Evolutionary conservation across 1,284 basidiomycete species (phyloP), one percentile per base, ranked within the genome.

Genomic region (Microbotryomycetes sp.): DNA sequence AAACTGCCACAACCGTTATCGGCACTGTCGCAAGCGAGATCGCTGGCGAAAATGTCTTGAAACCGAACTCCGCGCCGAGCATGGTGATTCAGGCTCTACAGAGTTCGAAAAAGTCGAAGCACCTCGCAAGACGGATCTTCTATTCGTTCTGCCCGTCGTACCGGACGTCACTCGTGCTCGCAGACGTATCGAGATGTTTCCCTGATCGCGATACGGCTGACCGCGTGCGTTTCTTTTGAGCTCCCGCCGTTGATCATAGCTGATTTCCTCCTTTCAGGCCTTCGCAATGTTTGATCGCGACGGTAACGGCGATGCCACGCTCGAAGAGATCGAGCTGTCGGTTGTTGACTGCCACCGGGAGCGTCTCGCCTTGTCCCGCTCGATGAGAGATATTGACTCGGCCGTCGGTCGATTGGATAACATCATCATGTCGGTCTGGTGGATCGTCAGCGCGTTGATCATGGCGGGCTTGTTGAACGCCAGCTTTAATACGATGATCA

Each of bases 361-460:
- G 71, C 84, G 91, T 64, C 76, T 91, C 45, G 85, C 87, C 5
- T 82, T 96, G 57, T 86, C 89, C 66, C 85, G 87, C 70, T 89
- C 87, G 13, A 91, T 97, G 89, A 82, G 85, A 45, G 91, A 94
- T 74, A 79, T 94, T 56, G 91, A 96, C 75, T 89, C 88, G 61
- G 91, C 90, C 5, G 89, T 92, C 29, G 85, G 87, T 26, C 80
- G 88, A 52, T 57, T 73, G 35, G 72, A 73, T 58, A 62, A 59
- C 23, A 72, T 74, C 49, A 52, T 73, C 49, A 70, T 74, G 64
- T 62, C 69, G n/a, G 23, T 74, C 13, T 74, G 67, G 70, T 72
- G 66, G 35, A 57, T 73, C 27, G 62, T 73, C 18, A 61, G 70
- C 5, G 50, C 70, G n/a, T 52, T 74, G 3, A 70, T 73, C 55